Base-by-base conservation (phyloP, 106 monocot genomes). In the Iris macrosiphon region DNA sequence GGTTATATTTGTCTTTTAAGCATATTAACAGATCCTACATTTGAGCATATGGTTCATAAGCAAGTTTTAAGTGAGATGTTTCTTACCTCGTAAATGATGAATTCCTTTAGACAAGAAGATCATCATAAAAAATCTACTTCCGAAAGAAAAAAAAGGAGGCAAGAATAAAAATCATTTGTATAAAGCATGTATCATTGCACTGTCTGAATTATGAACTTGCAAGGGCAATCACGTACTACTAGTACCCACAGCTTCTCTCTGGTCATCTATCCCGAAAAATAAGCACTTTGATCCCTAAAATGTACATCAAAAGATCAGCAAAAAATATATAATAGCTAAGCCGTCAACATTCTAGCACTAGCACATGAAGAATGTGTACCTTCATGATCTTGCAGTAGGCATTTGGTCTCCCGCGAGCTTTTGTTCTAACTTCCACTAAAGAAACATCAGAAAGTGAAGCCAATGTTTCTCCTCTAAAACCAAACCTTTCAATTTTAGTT, bases 391-490 rank as follows among this genome's bases (percentile, higher is more conserved):
- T 98, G 70, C 72, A 75, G 66, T 91, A 98, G 45, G 80, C 76
- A 83, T 98, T 87, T 69, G 96, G 86, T 60, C 72, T 75, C 65
- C 96, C 96, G 40, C 80, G 78, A 60, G 83, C 90, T 76, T 81
- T 98, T 52, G 96, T 83, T 57, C 78, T 70, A 67, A 98, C 50
- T 63, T 98, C 90, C 35, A 98, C 60, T 38, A 91, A 56, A 32
- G 96, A 90, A 62, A 98, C 65, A 75, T 98, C 83, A 73, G 87
- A 90, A 70, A 98, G 91, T 15, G 90, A 90, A 74, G 77, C 64
- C 42, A 98, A 55, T 45, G 90, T 61, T 52, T 91, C 90, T 75
- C 96, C 96, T 70, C 69, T 86, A 65, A 68, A 78, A 49, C 75
- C 72, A 44, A 83, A 49, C 39, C 65, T 61, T 61, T 63, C 70